These are phyloP conservation scores for Fusarium subglutinans DNA, from an alignment of 2,329 filamentous ascomycete species.

Conservation along the genomic window DNA sequence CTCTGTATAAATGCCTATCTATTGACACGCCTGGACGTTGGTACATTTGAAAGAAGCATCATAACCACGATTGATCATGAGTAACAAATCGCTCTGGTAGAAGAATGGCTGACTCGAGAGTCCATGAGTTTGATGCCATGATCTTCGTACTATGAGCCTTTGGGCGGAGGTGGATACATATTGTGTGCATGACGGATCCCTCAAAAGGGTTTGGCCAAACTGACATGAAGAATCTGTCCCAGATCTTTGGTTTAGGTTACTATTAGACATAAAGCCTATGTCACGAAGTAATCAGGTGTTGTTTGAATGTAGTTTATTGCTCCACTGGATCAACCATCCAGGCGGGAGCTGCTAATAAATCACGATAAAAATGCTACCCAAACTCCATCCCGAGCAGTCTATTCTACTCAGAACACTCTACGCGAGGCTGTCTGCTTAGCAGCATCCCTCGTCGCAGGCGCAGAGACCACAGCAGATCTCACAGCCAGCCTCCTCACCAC, in stretches of 20 bases:
- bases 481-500: slow-evolving; percentile 57
- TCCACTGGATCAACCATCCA: background rate
- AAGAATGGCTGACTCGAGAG: background rate
- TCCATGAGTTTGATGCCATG: background rate
- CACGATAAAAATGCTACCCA: slow-evolving; percentile 21
- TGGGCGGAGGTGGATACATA: background rate
- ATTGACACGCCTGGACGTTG: background rate
- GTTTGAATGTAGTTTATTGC: background rate
- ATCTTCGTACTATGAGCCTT: background rate
- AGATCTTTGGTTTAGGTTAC: background rate
- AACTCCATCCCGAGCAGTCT: slow-evolving; percentile 19
- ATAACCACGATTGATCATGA: background rate
- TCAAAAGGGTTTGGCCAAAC: background rate
- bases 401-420: background rate
- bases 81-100: background rate
- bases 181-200: background rate
- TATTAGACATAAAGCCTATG: background rate
- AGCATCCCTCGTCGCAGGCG: slow-evolving; percentile 55
- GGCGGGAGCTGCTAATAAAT: slow-evolving; percentile 7
- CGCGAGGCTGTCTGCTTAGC: slow-evolving; percentile 38
- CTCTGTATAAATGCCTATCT: background rate
- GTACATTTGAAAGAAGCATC: background rate
- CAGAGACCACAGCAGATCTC: slow-evolving; percentile 58
- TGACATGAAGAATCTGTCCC: background rate
- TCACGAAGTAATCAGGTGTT: background rate